These are phyloP conservation scores for Exidia glandulosa DNA, from an alignment of 768 basidiomycete species.

Conservation along the genomic window DNA sequence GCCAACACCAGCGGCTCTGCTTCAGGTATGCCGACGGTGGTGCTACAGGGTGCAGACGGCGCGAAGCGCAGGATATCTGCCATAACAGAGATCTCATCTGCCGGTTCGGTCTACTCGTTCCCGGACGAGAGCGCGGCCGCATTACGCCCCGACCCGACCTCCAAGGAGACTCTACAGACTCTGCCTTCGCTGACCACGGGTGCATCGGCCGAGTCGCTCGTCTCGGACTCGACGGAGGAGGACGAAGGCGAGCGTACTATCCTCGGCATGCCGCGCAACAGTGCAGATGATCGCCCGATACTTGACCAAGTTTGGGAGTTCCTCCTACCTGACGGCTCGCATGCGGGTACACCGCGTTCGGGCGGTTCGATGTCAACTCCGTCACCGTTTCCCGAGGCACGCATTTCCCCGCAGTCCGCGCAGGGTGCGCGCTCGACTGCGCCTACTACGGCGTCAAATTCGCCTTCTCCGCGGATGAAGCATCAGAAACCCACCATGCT, in stretches of 20 bases:
- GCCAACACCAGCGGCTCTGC: background rate
- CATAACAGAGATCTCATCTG: background rate
- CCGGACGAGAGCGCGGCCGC: background rate
- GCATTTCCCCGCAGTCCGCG: background rate
- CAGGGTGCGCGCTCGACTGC: background rate
- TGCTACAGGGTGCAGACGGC: background rate
- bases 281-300: background rate
- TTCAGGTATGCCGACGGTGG: background rate
- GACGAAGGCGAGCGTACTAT: background rate
- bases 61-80: background rate
- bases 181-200: background rate
- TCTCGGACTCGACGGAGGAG: background rate
- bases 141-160: background rate
- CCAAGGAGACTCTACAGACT: background rate
- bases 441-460: background rate
- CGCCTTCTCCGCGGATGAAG: background rate
- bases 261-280: too few species aligned
- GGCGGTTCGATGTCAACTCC: background rate
- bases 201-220: background rate
- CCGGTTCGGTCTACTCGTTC: background rate
- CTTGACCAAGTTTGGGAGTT: background rate
- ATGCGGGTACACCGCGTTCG: background rate
- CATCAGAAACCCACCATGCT: background rate
- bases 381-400: background rate
- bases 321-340: background rate